Conservation (phyloP, 23 red algal genomes). For the Chondrus crispus region DNA sequence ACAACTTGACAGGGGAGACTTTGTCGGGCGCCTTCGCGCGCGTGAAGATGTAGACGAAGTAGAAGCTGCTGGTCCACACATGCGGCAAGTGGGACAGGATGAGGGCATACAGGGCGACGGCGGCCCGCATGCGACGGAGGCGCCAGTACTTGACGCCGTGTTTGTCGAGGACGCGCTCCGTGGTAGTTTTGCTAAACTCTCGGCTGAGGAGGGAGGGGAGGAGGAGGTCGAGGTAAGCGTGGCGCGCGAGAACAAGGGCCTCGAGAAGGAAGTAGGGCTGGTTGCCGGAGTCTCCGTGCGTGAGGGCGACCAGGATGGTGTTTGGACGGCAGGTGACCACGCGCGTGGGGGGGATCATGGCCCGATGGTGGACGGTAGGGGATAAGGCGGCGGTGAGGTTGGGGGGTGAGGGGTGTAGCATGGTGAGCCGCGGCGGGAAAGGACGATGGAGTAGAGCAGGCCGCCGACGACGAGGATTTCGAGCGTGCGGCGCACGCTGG, state of each 20-base stretch:
- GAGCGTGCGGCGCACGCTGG: too few species aligned
- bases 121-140: not conserved
- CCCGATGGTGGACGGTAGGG: too few species aligned
- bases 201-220: not conserved
- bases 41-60: not conserved
- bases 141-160: not conserved
- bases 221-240: not conserved
- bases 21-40: not conserved
- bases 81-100: not conserved
- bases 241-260: not conserved
- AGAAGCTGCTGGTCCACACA: not conserved
- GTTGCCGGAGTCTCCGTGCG: constrained; percentile 35
- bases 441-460: too few species aligned
- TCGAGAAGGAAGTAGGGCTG: constrained; percentile 44
- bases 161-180: not conserved
- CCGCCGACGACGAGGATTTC: too few species aligned
- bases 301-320: not conserved
- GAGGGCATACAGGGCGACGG: not conserved
- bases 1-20: not conserved
- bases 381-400: too few species aligned
- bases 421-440: too few species aligned
- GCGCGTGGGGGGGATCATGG: too few species aligned
- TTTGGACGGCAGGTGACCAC: too few species aligned
- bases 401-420: too few species aligned
- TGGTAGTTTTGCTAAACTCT: not conserved